Percentiles rank a stretch among this genome's conserved stretches.
Conservation (phyloP, 2,329 filamentous ascomycete species). For the Niveomyces coronatus region DNA sequence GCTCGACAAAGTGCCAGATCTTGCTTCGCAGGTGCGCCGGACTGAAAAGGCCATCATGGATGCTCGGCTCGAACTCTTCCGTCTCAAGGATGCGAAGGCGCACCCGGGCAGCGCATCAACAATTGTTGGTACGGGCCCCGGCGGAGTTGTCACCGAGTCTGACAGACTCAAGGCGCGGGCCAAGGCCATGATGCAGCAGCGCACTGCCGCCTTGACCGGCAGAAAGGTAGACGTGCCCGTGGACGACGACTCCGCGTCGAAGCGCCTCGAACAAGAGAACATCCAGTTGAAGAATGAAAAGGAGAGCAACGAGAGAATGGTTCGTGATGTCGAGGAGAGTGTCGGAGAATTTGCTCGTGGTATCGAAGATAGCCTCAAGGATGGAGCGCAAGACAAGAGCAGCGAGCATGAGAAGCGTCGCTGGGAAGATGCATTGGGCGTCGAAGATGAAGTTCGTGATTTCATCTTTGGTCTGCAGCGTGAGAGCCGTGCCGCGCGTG, state of each 20-base stretch:
- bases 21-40: conserved; percentile 84
- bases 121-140: conserved; percentile 87
- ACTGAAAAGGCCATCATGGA: conserved; percentile 91
- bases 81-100: conserved; percentile 84
- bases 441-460: conserved; percentile 93
- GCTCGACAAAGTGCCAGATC: conserved; percentile 80
- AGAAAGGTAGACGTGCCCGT: conserved; percentile 60
- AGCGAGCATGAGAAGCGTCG: conserved; percentile 84
- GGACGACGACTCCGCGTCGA: conserved; percentile 69
- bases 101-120: conserved; percentile 70
- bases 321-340: conserved; percentile 90
- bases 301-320: conserved; percentile 94
- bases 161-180: conserved; percentile 91
- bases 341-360: conserved; percentile 78
- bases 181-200: conserved; percentile 97
- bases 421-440: conserved; percentile 93
- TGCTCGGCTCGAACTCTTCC: conserved; percentile 83
- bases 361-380: conserved; percentile 80
- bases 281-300: conserved; percentile 72
- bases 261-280: conserved; percentile 81
- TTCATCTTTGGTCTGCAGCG: conserved; percentile 96
- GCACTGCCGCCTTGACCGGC: conserved; percentile 83
- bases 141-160: conserved; percentile 81
- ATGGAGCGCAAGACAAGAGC: conserved; percentile 61
- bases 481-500: conserved; percentile 64